These are phyloP conservation scores for Glutinoglossum americanum DNA, from an alignment of 495 filamentous ascomycete genomes.

Conservation along the genomic window DNA sequence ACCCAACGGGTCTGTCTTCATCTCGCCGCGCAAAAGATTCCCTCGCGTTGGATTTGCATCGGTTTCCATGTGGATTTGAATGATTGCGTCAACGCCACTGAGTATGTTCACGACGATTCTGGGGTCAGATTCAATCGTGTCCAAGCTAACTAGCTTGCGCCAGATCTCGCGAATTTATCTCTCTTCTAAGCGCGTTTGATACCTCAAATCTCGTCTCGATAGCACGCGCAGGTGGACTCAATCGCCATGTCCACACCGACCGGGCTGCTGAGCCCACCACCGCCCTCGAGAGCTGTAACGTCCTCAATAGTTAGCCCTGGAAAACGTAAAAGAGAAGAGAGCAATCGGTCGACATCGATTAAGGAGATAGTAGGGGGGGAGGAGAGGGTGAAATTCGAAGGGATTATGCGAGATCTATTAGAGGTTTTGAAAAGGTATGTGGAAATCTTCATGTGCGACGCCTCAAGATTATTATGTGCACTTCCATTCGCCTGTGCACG, in stretches of 20 bases:
- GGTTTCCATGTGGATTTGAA: neutral
- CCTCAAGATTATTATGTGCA: neutral
- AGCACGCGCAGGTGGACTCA: neutral
- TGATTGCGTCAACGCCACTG: neutral
- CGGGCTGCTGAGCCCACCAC: neutral
- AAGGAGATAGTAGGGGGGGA: neutral
- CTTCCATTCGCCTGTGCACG: constrained; percentile 12
- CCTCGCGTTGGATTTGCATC: neutral
- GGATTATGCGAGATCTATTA: constrained; percentile 10
- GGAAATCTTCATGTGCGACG: neutral
- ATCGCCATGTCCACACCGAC: neutral
- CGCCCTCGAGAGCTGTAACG: neutral
- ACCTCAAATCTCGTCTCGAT: neutral
- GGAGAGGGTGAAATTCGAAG: neutral
- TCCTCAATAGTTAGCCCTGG: constrained; percentile 1
- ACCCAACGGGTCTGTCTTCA: neutral
- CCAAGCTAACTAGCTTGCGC: neutral
- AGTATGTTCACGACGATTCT: neutral
- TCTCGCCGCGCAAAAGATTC: neutral
- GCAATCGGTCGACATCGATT: neutral
- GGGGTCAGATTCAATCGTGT: neutral
- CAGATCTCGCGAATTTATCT: constrained; percentile 1
- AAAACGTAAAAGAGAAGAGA: constrained; percentile 4
- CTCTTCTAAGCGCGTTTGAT: neutral
- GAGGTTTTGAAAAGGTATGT: constrained; percentile 15